phyloP scores from a whole-genome alignment of 2,329 filamentous ascomycete genomes.

The Knoxdaviesia capensis region DNA sequence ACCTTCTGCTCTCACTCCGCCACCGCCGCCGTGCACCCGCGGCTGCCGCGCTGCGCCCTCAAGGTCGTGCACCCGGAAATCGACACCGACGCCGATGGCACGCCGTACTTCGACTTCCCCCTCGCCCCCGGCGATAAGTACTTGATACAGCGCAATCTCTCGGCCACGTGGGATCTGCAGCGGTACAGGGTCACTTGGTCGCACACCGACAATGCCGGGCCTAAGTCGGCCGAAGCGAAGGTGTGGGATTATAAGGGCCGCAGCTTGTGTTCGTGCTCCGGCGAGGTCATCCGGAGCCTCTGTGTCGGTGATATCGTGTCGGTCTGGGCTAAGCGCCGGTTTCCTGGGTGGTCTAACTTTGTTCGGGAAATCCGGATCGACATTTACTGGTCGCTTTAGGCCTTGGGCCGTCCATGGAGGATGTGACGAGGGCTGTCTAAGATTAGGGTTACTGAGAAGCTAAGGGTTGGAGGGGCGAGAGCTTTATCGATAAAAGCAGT shows the following conservation, averaged over 20 bases:
- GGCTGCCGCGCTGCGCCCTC: conserved; percentile 15
- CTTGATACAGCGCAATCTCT: conserved; percentile 27
- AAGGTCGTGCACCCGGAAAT: conserved; percentile 16
- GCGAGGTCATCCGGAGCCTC: conserved; percentile 33
- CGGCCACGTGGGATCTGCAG: conserved; percentile 13
- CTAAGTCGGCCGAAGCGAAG: conserved; percentile 18
- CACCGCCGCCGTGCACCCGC: no score
- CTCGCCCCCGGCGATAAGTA: conserved; percentile 15
- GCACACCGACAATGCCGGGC: conserved; percentile 24
- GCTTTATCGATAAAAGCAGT: no score
- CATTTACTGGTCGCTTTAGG: conserved; percentile 31
- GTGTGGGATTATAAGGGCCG: conserved; percentile 22
- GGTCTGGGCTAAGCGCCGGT: conserved; percentile 39
- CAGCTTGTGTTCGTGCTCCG: conserved; percentile 27
- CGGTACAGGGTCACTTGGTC: conserved; percentile 32
- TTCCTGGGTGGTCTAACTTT: conserved; percentile 30
- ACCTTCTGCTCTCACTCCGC: no score
- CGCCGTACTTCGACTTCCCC: conserved; percentile 16
- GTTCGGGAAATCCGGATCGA: conserved; percentile 29
- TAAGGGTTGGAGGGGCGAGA: no score
- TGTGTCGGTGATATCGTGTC: conserved; percentile 41
- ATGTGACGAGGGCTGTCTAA: no score
- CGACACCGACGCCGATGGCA: conserved; percentile 2
- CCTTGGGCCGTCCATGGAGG: no score
- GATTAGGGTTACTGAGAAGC: no score